phyloP scores from a whole-genome alignment of 2,329 filamentous ascomycete species.

The Neofusicoccum laricinum region DNA sequence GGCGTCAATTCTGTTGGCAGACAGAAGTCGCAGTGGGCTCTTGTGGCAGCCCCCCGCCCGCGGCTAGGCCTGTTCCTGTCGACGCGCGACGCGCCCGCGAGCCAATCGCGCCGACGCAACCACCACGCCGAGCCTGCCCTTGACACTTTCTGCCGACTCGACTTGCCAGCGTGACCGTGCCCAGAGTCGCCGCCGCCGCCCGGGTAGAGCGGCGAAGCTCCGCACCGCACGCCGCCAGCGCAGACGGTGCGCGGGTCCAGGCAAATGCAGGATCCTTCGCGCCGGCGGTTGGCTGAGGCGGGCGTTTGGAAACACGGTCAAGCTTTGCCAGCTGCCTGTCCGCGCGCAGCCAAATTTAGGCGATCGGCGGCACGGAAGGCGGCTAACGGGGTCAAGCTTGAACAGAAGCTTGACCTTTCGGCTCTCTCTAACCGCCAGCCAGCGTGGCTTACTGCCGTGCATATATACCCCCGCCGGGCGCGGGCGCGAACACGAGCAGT shows the following conservation, averaged over 20 bases:
- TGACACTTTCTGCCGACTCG: neutral
- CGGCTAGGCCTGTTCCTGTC: constrained; percentile 6
- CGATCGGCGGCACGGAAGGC: constrained; percentile 5
- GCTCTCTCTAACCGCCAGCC: constrained; percentile 2
- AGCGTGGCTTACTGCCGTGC: neutral
- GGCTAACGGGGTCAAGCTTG: neutral
- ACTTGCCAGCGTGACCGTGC: neutral
- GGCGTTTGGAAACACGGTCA: constrained; percentile 7
- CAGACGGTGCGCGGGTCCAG: neutral
- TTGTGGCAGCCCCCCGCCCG: neutral
- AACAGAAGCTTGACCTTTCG: neutral
- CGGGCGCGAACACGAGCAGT: neutral
- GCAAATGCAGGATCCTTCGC: too few species aligned
- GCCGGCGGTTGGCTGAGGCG: neutral
- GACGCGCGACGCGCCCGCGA: neutral
- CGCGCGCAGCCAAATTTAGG: neutral
- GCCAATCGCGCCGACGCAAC: neutral
- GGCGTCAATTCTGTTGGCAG: neutral
- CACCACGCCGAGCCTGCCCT: neutral
- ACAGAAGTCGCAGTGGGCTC: neutral
- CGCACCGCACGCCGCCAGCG: neutral
- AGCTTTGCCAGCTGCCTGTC: neutral
- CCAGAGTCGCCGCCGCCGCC: too few species aligned
- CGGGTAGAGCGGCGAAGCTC: neutral
- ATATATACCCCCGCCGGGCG: neutral